Base-by-base conservation (phyloP, 2,329 filamentous ascomycete species). In the Penicillium sp. region DNA sequence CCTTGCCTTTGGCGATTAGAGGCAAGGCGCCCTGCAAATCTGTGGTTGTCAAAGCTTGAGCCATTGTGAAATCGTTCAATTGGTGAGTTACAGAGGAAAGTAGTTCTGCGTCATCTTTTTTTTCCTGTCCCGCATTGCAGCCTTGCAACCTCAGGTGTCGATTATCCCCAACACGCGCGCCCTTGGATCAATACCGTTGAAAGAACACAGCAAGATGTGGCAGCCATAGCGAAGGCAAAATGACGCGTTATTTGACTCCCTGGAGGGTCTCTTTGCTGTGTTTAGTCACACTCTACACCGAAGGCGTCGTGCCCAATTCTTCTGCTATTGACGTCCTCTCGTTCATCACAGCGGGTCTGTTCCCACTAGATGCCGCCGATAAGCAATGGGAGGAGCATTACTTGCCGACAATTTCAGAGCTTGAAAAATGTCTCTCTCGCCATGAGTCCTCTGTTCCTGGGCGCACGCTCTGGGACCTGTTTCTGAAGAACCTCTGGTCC, bases 241-340 rank as follows among this genome's bases (percentile, higher is more conserved):
- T 91, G 84, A 79, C 84, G 61, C 85, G 86, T 50, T 95, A 85
- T 68, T 77, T 97, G 40, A 95, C 87, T n/a, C 87, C 91, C 12
- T 84, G 88, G 58, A 95, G 93, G 66, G 80, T 97, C 58, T 84
- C 85, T 62, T 77, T 96, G 22, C 78, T 97, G 48, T 81, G 82
- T 48, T 79, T 98, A 46, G 79, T 93, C 45, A 81, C 88, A 60
- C 77, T 96, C 47, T 97, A 98, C 69, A 81, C 81, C 33, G 82
- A 86, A 56, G 82, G 82, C 21, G 74, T 77, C 2, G 77, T 90
- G 15, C 84, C 85, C 2, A 82, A 79, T 53, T 76, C 79, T 43
- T 82, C 85, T n/a, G 82, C 84, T 22, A 78, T 91, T 38, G 78
- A 85, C 13, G 76, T 95, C 29, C 77, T 95, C 19, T 86, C 85